phyloP scores from a whole-genome alignment of 2,329 filamentous ascomycete species.

The Exophiala oligosperma region DNA sequence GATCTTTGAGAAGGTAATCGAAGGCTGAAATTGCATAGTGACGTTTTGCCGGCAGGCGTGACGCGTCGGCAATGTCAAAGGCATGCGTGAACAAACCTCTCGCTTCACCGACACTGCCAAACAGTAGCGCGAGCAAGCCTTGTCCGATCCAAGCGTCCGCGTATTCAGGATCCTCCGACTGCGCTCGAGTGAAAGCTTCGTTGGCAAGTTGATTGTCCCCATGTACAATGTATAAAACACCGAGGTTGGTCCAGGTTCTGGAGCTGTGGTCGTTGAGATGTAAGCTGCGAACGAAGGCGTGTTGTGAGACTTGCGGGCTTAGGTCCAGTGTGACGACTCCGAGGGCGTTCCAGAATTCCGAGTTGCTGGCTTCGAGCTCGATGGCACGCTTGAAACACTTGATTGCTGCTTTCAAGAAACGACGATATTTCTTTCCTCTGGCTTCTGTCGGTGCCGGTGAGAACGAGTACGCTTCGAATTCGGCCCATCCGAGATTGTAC shows the following conservation, averaged over 20 bases:
- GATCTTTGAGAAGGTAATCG: constrained; percentile 69
- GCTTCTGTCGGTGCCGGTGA: constrained; percentile 35
- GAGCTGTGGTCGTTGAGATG: constrained; percentile 87
- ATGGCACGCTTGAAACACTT: constrained; percentile 94
- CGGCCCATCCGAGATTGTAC: constrained; percentile 95
- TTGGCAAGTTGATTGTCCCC: constrained; percentile 85
- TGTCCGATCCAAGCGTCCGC: constrained; percentile 93
- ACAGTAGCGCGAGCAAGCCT: constrained; percentile 76
- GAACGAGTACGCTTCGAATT: constrained; percentile 72
- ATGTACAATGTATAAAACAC: constrained; percentile 79
- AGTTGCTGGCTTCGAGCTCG: constrained; percentile 88
- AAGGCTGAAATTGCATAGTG: constrained; percentile 82
- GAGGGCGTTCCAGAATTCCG: constrained; percentile 96
- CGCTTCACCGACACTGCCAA: constrained; percentile 74
- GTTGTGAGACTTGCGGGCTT: constrained; percentile 85
- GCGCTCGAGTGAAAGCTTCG: constrained; percentile 82
- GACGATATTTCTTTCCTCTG: constrained; percentile 54
- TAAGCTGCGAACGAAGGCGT: constrained; percentile 89
- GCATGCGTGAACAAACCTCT: constrained; percentile 87
- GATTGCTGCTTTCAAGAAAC: constrained; percentile 77
- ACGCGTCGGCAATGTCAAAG: constrained; percentile 84
- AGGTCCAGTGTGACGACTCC: constrained; percentile 86
- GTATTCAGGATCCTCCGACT: constrained; percentile 93
- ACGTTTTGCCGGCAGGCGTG: constrained; percentile 69
- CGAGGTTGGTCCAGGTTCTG: constrained; percentile 86